Evolutionary conservation across 495 filamentous ascomycete species (phyloP), one percentile per base, ranked within the genome.

Genomic region (Hyaloscypha variabilis): DNA sequence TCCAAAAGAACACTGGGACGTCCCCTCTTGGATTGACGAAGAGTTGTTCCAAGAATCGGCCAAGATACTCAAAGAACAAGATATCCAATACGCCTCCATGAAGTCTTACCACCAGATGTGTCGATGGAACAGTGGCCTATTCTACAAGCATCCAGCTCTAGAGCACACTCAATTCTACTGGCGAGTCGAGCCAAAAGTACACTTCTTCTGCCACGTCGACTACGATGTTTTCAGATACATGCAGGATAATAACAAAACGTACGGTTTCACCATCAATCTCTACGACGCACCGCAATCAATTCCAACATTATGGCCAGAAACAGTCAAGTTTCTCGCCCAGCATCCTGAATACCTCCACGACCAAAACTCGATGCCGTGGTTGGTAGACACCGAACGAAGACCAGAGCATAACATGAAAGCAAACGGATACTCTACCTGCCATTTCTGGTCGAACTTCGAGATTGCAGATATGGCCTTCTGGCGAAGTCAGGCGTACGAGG

Each of bases 361-460:
- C 54, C 92, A 97, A 77, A 96, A 91, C 75, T 93, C 96, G 72
- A 84, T 91, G 81, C 78, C 82, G 19, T 99, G 95, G 94, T 75
- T 99, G 70, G 89, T 86, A 19, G 95, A 99, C 72, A 86, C 84
- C 46, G 75, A 82, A 51, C 83, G 86, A 58, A 85, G 96, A 55
- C 95, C 96, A 8, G 84, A 92, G 21, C 91, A 97, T 76, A 91
- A 90, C 70, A 66, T 79, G 23, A 85, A 87, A 56, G 94, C 92
- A 31, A 88, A 95, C 64, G 95, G 95, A 42, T 99, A 97, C 82
- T 95, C 91, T 13, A 99, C 96, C n/a, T 99, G 96, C 76, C 96
- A 99, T 78, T 99, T 99, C 82, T 99, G 96, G 96, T 93, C 88
- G 64, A 99, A 99, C 78, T 99, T 99, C 72, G 96, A 99, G 78